Evolutionary conservation across 1,139 yeast species (phyloP).

Genomic region (Saccharomyces uvarum): DNA sequence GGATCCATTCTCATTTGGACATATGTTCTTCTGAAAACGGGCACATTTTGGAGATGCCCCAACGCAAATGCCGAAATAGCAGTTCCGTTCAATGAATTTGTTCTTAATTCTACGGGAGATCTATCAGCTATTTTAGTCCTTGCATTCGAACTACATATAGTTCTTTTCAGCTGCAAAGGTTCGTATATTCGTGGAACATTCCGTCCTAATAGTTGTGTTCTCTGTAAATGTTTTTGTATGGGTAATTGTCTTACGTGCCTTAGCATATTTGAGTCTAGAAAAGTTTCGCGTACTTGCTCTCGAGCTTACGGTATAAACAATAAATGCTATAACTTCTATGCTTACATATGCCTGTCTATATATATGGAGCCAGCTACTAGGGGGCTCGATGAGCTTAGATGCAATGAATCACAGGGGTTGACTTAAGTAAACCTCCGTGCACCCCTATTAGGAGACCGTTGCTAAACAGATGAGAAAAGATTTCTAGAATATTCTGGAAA

Average conservation of each 20-base stretch:
- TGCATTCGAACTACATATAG: not conserved
- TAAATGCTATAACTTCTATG: not conserved
- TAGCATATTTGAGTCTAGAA: not conserved
- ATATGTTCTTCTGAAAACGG: slow-evolving; percentile 7
- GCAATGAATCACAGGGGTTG: not conserved
- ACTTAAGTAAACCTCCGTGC: not conserved
- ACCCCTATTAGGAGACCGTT: not conserved
- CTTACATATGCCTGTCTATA: not conserved
- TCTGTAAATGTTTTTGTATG: not conserved
- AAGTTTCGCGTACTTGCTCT: not conserved
- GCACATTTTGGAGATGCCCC: not conserved
- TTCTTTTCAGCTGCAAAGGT: not conserved
- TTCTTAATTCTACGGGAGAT: not conserved
- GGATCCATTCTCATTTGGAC: slow-evolving; percentile 36
- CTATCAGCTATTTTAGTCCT: not conserved
- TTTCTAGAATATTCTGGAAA: not conserved
- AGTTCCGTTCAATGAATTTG: not conserved
- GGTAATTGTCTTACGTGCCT: not conserved
- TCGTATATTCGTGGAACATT: not conserved
- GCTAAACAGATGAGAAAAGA: not conserved
- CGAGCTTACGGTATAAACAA: not conserved
- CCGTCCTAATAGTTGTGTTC: not conserved
- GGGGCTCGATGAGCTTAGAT: not conserved
- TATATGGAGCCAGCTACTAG: not conserved
- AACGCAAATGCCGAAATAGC: not conserved